phyloP scores from a whole-genome alignment of 768 basidiomycete genomes.

The Xerocomus brunneocitrinus region DNA sequence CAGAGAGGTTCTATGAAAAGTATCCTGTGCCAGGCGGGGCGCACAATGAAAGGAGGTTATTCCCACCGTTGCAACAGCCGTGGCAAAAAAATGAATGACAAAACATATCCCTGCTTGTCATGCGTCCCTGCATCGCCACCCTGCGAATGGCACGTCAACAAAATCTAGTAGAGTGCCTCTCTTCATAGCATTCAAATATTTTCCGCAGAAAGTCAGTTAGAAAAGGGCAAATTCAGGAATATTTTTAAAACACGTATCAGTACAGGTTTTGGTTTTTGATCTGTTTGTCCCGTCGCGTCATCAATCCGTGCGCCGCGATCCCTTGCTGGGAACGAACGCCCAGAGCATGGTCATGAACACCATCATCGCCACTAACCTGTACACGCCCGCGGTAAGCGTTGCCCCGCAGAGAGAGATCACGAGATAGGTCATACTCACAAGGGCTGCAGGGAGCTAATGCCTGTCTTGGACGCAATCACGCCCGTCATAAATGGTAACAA shows the following conservation, averaged over 20 bases:
- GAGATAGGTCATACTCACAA: conserved; percentile 15
- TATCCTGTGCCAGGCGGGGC: too few relatives aligned
- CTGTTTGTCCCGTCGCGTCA: neutral
- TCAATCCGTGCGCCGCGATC: conserved; percentile 18
- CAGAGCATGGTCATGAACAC: conserved; percentile 37
- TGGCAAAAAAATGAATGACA: too few relatives aligned
- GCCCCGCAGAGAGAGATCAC: neutral
- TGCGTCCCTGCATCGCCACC: neutral
- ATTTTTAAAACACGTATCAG: neutral
- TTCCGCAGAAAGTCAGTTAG: neutral
- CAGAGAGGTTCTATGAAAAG: too few relatives aligned
- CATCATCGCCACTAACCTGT: conserved; percentile 39
- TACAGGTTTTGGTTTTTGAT: neutral
- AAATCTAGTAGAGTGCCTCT: too few relatives aligned
- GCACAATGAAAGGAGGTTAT: too few relatives aligned
- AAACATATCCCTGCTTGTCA: too few relatives aligned
- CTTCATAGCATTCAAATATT: too few relatives aligned
- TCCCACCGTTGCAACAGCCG: too few relatives aligned
- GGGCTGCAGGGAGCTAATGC: conserved; percentile 40
- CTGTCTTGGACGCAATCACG: conserved; percentile 57
- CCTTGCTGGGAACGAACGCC: conserved; percentile 36
- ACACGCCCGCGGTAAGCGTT: neutral
- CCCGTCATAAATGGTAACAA: conserved; percentile 72
- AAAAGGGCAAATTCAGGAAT: neutral
- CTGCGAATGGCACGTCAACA: neutral